Conservation (phyloP, 441 rosid genomes). For the Geranium incanum region DNA sequence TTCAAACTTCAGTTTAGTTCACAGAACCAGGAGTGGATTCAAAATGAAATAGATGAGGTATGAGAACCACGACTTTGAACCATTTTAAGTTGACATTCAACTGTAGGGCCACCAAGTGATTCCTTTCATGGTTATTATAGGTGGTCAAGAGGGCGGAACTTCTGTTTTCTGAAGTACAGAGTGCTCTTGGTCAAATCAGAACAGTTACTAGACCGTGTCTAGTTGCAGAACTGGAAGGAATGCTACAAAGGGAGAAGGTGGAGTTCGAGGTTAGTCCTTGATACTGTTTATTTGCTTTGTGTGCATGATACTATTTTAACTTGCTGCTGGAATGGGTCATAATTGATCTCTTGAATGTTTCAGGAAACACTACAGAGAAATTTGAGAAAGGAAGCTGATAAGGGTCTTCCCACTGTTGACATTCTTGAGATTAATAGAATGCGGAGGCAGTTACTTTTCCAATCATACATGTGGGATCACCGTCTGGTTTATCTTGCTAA, state of each 20-base stretch:
- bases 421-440: conserved; percentile 75
- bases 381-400: conserved; percentile 43
- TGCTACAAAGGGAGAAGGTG: conserved; percentile 65
- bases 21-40: conserved; percentile 72
- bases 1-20: conserved; percentile 61
- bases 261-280: conserved; percentile 64
- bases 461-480: conserved; percentile 87
- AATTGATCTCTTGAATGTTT: conserved; percentile 18
- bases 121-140: conserved; percentile 35
- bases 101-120: conserved; percentile 17
- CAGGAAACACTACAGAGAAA: conserved; percentile 65
- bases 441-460: conserved; percentile 75
- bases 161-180: conserved; percentile 72
- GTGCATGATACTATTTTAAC: background rate
- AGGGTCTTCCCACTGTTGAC: conserved; percentile 57
- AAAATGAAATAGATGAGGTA: conserved; percentile 74
- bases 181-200: conserved; percentile 52
- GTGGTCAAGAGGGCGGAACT: conserved; percentile 67
- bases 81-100: conserved; percentile 11
- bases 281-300: conserved; percentile 8
- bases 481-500: conserved; percentile 59
- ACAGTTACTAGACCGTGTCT: conserved; percentile 33
- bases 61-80: conserved; percentile 16
- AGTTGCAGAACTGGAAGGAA: conserved; percentile 52
- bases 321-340: background rate